Base-by-base conservation (phyloP, 176 grass and related monocot genomes). In the Carex pumila region DNA sequence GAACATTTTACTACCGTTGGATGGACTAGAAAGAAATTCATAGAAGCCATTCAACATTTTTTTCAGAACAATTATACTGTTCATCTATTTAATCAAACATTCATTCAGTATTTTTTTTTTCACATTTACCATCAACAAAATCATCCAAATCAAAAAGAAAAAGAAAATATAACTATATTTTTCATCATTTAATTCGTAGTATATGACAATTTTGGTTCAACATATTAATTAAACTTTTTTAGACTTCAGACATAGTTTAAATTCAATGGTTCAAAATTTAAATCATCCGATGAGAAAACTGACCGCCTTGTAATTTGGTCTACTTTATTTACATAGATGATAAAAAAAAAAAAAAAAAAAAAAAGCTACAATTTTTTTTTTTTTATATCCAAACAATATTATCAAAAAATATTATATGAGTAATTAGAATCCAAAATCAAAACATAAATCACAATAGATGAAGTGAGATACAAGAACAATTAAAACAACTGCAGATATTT, bases 391-490 rank as follows among this genome's bases (percentile, higher is more conserved):
- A 39, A 39, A 39, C 37, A 39, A 66, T 21, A 69, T 12, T 69
- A 39, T 39, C 32, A 49, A 22, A 72, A 3, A 36, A 47, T 73
- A 37, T 73, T 18, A 73, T 3, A 22, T 50, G 8, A 78, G 19
- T 78, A 32, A 78, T 39, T 37, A 62, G 18, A 17, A 37, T 17
- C 7, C 12, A 71, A 43, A 11, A 19, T 13, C n/a, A 36, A 36
- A 61, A 57, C 1, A 61, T 6, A 62, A 62, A 5, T 4, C 5
- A 39, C 4, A 39, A 65, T 67, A 30, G 57, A 83, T 83, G 80
- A 82, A 82, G 80, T 82, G 80, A 66, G 80, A 82, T 21, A 67
- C 43, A 67, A 67, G 31, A 65, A 47, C 61, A 81, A 66, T 31
- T 68, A 12, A 65, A 67, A 62, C 43, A 83, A 68, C 80, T 18